Evolutionary conservation across 2,329 filamentous ascomycete genomes (phyloP), one percentile per base, ranked within the genome.

Genomic region (Aspergillus uvarum): DNA sequence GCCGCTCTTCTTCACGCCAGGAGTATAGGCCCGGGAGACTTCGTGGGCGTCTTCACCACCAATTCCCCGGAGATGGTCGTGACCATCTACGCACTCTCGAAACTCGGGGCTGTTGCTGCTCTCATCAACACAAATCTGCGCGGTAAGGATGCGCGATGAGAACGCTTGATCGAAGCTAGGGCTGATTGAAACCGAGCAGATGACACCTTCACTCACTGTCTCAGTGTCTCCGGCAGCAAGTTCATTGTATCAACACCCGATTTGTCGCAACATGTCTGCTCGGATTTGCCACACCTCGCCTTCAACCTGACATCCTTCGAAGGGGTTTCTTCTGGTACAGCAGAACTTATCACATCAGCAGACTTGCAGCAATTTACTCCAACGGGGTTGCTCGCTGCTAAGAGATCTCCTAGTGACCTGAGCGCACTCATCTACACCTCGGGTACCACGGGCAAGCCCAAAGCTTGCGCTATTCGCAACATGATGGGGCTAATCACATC

Each of bases 51-150:
- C 2, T 82, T 80, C 67, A 80, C 75, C 51, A 78, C 74, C 12
- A 83, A 83, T 61, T 81, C 79, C 0, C 80, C 79, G 0, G 80
- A 82, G 62, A 81, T 82, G 78, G 72, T 81, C 2, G 70, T 81
- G 19, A 69, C 70, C 1, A 70, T 78, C 14, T 74, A 79, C 50
- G 80, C 80, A 1, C 67, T 82, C n/a, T 75, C 78, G 0, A 81
- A 80, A 59, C 59, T 82, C 38, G 79, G 80, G 19, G 79, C 76
- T 14, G 74, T 80, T 5, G 72, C 75, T 42, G 79, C 77, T 3
- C 70, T 82, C 60, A 76, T 82, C 26, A 82, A 82, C 63, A 79
- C 72, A 11, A 80, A 77, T 57, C 70, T 82, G 10, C 70, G 79
- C 69, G 78, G 80, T 80, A 73, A 62, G 65, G 26, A 24, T 44